These are phyloP conservation scores for Pythium grandisporangium DNA, from an alignment of 352 stramenopile genomes.

Conservation along the genomic window DNA sequence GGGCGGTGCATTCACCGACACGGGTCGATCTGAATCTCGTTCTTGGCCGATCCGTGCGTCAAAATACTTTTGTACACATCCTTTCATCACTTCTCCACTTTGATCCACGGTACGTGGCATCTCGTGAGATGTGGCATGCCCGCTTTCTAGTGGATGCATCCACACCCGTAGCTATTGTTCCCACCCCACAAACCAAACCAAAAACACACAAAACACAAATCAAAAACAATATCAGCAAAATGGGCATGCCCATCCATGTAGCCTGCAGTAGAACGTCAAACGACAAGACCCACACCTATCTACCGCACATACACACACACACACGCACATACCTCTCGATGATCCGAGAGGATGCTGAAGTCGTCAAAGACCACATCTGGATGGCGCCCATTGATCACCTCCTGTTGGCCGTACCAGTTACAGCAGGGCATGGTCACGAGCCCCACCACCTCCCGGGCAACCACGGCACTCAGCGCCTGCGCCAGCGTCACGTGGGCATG, in stretches of 20 bases:
- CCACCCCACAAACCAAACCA: no score
- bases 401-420: conserved; percentile 76
- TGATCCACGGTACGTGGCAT: conserved; percentile 9
- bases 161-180: conserved; percentile 17
- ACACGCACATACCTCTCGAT: conserved; percentile 63
- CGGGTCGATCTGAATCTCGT: no score
- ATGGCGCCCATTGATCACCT: conserved; percentile 32
- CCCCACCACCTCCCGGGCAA: conserved; percentile 45
- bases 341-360: conserved; percentile 71
- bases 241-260: no score
- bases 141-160: conserved; percentile 20
- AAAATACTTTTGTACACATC: conserved; percentile 34
- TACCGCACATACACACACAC: no score
- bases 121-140: conserved; percentile 4
- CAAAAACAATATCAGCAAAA: no score
- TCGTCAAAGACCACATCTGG: conserved; percentile 77
- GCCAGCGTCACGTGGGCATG: conserved; percentile 72
- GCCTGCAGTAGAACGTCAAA: no score
- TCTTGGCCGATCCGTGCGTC: no score
- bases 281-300: no score
- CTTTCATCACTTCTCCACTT: conserved; percentile 28
- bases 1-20: no score
- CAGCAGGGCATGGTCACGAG: conserved; percentile 73
- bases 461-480: conserved; percentile 53
- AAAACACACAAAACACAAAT: no score